Conservation (phyloP, 2,329 filamentous ascomycete genomes). For the Dactylellina drechsleri region DNA sequence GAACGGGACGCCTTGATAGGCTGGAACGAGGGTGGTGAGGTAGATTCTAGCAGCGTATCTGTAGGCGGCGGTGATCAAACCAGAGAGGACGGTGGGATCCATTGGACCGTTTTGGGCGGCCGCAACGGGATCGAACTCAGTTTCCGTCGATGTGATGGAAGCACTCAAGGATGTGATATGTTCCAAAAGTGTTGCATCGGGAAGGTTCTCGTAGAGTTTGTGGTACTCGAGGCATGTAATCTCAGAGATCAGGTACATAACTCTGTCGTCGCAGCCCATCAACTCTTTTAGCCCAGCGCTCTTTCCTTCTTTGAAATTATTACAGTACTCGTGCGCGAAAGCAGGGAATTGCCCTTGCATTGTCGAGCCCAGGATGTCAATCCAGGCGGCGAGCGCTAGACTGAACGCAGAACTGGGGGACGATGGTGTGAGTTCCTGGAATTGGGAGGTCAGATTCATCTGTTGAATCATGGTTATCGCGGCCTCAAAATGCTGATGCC, state of each 20-base stretch:
- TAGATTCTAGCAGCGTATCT: conserved; percentile 93
- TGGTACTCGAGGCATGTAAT: conserved; percentile 94
- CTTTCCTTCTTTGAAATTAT: conserved; percentile 78
- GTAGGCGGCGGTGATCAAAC: conserved; percentile 90
- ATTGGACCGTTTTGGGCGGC: conserved; percentile 74
- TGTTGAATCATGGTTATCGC: conserved; percentile 85
- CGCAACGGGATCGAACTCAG: conserved; percentile 65
- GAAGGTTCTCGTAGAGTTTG: conserved; percentile 79
- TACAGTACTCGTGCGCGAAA: conserved; percentile 94
- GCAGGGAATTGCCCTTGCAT: conserved; percentile 86
- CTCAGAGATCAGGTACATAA: conserved; percentile 98
- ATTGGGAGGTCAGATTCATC: conserved; percentile 78
- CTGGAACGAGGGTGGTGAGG: conserved; percentile 92
- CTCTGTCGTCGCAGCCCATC: conserved; percentile 95
- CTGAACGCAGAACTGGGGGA: conserved; percentile 75
- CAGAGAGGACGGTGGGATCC: conserved; percentile 81
- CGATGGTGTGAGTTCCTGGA: conserved; percentile 66
- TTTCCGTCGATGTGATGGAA: conserved; percentile 84
- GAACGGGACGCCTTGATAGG: conserved; percentile 67
- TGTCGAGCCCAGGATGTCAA: conserved; percentile 93
- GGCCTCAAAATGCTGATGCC: conserved; percentile 96
- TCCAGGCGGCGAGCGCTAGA: conserved; percentile 94
- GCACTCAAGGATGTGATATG: conserved; percentile 88
- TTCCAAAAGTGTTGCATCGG: conserved; percentile 84
- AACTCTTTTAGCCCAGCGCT: conserved; percentile 84